Base-by-base conservation (phyloP, 2,329 filamentous ascomycete genomes). In the Neodidymelliopsis sp. region DNA sequence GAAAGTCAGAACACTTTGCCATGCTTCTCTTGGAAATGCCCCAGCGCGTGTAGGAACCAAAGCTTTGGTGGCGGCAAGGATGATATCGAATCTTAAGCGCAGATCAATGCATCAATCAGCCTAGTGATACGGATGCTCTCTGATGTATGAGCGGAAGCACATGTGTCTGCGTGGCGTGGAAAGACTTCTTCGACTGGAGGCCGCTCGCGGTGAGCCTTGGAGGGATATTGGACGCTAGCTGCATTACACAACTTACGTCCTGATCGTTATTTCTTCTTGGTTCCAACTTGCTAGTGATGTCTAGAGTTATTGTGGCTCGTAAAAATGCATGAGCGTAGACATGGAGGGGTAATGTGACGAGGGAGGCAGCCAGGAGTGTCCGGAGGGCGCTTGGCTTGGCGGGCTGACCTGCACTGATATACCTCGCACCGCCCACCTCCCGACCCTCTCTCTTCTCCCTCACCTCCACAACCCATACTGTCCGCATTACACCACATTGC, bases 341-440 rank as follows among this genome's bases (percentile, higher is more conserved):
- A 12, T 31, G 3, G 46, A 54, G 45, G 30, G 30, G 28, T 31
- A 23, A 49, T 29, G 49, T 49, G 52, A 42, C 40, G 40, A 20
- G 22, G 48, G 37, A 25, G 50, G 48, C 28, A 38, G 38, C 24
- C 37, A 47, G 44, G 28, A 30, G 41, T 47, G 54, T 53, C 42
- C 34, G 43, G 51, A 48, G 49, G 27, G 34, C 41, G 40, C 16
- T 27, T 3, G 47, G 42, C 59, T 64, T 64, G 61, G 61, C 61
- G 34, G 36, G 40, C 49, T 47, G 45, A 35, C 54, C 48, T 57
- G 49, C 53, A 57, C 53, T 49, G 34, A 57, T 63, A 64, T 61
- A 63, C 49, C 33, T 56, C 47, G 56, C 57, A 59, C 48, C 51
- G 49, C 59, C 61, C 58, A 56, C 56, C 46, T 52, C 33, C 38